Conservation (phyloP, 2,329 filamentous ascomycete genomes). For the Rhynchosporium secalis region DNA sequence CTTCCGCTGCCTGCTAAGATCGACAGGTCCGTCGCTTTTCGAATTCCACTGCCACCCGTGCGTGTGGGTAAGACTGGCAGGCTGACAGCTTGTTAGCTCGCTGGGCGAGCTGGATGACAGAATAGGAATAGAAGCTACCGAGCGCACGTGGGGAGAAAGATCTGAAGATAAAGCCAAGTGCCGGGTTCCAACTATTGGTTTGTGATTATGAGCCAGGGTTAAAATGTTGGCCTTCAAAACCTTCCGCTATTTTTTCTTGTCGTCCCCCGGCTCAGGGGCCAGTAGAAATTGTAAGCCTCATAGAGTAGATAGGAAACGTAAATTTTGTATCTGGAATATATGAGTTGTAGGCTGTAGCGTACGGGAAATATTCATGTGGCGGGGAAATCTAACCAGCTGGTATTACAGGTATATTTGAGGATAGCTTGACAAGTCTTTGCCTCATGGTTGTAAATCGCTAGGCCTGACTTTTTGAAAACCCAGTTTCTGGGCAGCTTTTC, state of each 20-base stretch:
- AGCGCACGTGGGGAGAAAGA: not conserved
- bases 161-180: not conserved
- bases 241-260: not conserved
- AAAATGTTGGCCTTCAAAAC: not conserved
- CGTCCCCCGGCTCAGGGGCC: not conserved
- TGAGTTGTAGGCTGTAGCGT: no score
- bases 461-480: no score
- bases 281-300: not conserved
- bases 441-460: no score
- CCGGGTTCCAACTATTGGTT: not conserved
- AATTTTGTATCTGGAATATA: no score
- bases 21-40: not conserved
- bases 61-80: not conserved
- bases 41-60: conserved; percentile 1
- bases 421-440: not conserved
- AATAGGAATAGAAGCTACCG: conserved; percentile 11
- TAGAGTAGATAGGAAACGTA: no score
- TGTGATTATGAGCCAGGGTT: not conserved
- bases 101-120: conserved; percentile 8
- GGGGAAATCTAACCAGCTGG: not conserved
- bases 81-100: not conserved
- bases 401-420: not conserved
- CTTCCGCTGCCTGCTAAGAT: not conserved
- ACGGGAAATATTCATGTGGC: not conserved
- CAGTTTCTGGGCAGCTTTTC: not conserved